Evolutionary conservation across 805 yeast species (phyloP), one percentile per base, ranked within the genome.

Genomic region (Lachancea sp.): DNA sequence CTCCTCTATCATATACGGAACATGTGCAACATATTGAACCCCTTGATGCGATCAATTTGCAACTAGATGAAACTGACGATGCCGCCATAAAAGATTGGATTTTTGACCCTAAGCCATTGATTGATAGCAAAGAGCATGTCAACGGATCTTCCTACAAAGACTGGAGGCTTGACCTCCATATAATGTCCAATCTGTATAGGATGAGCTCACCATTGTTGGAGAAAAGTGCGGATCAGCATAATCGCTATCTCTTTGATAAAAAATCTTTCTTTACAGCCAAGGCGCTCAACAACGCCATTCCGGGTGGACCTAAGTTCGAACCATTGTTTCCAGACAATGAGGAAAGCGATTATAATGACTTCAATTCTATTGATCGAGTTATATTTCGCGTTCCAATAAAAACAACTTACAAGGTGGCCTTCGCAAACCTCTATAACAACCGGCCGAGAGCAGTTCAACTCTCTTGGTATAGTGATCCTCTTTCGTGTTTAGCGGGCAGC

Each of bases 251-350:
- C 29, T 90, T 89, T 58, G 88, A 89, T 51, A 77, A 77, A 42
- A 71, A 81, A 40, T 71, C 96, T 0, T 85, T 92, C 49, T 76
- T 82, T 59, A 89, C 96, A 0, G 95, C 97, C 0, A 92, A 92
- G 56, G 90, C 95, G 7, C 69, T 92, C 37, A 87, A 89, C 54
- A 72, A 80, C 33, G 82, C 95, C 1, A 69, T 92, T 24, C 96
- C 97, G 0, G 96, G 96, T 9, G 99, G 98, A 0, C 97, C 99
- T 9, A 85, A 83, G 56, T 92, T 88, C 61, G 97, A 89, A 63
- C 95, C 95, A 0, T 63, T 89, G 12, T 77, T 71, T 63, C 78
- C 80, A 45, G 84, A 81, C 38, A 66, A 69, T 28, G 78, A 78
- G 49, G 75, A 74, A 18, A 90, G 83, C 45, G 97, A 89, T 56